Evolutionary conservation across 805 yeast genomes (phyloP).

Genomic region (Pichia exigua): DNA sequence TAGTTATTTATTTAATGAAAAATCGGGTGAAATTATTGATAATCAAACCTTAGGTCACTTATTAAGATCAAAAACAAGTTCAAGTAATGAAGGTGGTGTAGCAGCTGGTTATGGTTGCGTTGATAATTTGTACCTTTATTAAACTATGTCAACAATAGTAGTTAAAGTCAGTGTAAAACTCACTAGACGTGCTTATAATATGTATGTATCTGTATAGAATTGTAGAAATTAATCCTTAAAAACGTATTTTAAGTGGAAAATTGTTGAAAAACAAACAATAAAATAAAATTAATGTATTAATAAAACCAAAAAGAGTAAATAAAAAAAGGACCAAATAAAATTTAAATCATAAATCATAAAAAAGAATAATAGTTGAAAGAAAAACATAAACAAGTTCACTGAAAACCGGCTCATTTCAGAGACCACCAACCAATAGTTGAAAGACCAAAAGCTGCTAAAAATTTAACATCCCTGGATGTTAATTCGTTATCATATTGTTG

Average conservation of each 20-base stretch:
- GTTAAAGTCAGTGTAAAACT: background rate
- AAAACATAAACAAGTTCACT: background rate
- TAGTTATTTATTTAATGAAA: conserved; percentile 63
- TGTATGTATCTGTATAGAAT: background rate
- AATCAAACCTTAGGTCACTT: conserved; percentile 80
- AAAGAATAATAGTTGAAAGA: background rate
- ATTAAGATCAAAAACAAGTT: conserved; percentile 77
- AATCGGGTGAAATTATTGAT: conserved; percentile 42
- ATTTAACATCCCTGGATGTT: conserved; percentile 13
- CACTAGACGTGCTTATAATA: background rate
- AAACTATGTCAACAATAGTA: conserved; percentile 6
- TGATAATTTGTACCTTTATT: conserved; percentile 64
- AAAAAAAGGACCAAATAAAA: background rate
- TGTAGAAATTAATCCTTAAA: background rate
- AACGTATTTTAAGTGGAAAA: background rate
- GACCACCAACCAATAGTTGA: conserved; percentile 30
- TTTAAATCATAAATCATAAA: conserved; percentile 1
- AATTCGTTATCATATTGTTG: conserved; percentile 4
- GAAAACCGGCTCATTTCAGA: conserved; percentile 10
- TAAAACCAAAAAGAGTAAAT: background rate
- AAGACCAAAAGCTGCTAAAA: conserved; percentile 22
- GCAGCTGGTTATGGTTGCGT: conserved; percentile 99
- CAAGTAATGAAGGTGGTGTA: conserved; percentile 95
- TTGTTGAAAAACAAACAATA: background rate
- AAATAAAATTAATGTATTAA: background rate